Percentiles rank a stretch among this genome's conserved stretches.
These are phyloP conservation scores for Coleophoma cylindrospora DNA, from an alignment of 2,329 filamentous ascomycete genomes.

Conservation along the genomic window DNA sequence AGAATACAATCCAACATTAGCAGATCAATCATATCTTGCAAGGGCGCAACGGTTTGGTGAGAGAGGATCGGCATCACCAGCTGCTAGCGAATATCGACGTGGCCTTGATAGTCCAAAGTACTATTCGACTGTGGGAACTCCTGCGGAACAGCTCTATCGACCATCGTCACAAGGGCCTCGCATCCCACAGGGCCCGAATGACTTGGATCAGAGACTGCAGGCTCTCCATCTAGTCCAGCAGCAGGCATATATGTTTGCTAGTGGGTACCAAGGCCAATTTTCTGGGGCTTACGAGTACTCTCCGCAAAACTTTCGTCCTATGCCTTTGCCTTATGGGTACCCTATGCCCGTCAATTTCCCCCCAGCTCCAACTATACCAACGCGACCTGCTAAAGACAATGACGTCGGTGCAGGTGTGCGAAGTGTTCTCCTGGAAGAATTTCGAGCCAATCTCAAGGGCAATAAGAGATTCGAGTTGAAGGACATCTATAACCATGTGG, in stretches of 20 bases:
- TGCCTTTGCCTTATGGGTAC: constrained; percentile 29
- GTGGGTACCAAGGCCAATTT: constrained; percentile 28
- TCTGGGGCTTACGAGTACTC: constrained; percentile 19
- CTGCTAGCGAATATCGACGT: constrained; percentile 25
- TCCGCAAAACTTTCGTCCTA: constrained; percentile 29
- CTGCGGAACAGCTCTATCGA: constrained; percentile 22
- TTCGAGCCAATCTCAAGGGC: constrained; percentile 67
- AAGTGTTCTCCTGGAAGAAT: constrained; percentile 74
- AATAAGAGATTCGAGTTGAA: constrained; percentile 76
- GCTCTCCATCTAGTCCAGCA: constrained; percentile 18
- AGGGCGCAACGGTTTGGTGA: constrained; percentile 19
- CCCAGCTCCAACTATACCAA: constrained; percentile 17
- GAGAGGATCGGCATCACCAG: constrained; percentile 22
- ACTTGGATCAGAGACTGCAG: constrained; percentile 23
- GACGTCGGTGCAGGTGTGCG: constrained; percentile 48
- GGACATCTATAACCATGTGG: constrained; percentile 82
- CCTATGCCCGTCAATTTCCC: constrained; percentile 23
- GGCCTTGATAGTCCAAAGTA: constrained; percentile 25
- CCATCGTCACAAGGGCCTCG: constrained; percentile 22
- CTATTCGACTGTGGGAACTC: constrained; percentile 18
- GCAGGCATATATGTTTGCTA: constrained; percentile 29
- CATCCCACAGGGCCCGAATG: constrained; percentile 17
- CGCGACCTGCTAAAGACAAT: constrained; percentile 25
- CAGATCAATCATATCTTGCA: constrained; percentile 22
- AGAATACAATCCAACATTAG: constrained; percentile 20